These are phyloP conservation scores for Sporothrix euskadiensis DNA, from an alignment of 2,329 filamentous ascomycete genomes.

Conservation along the genomic window DNA sequence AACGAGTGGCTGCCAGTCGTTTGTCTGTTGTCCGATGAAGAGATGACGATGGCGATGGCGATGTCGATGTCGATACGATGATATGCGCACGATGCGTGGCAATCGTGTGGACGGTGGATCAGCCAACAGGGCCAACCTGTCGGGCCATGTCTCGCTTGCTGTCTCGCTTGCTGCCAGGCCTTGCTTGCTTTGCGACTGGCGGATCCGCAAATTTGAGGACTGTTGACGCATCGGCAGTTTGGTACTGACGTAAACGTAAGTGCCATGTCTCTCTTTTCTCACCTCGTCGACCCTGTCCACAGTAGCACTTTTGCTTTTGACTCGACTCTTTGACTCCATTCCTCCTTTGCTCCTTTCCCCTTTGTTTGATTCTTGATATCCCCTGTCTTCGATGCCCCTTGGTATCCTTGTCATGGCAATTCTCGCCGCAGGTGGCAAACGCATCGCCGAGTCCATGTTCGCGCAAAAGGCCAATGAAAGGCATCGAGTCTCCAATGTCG, in stretches of 20 bases:
- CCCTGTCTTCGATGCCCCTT: not conserved
- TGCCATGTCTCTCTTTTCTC: not conserved
- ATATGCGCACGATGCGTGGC: not conserved
- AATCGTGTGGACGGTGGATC: not conserved
- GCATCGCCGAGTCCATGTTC: not conserved
- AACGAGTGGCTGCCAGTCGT: not conserved
- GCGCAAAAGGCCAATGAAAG: not conserved
- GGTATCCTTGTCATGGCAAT: not conserved
- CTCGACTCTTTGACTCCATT: not conserved
- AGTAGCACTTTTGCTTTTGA: not conserved
- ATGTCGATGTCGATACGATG: conserved; percentile 3
- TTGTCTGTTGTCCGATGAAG: not conserved
- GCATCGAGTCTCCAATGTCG: not conserved
- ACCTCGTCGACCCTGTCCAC: no score
- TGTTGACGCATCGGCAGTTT: not conserved
- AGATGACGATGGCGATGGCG: not conserved
- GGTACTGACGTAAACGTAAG: conserved; percentile 3
- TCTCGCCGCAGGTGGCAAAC: not conserved
- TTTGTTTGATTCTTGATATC: not conserved
- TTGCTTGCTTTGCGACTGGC: not conserved
- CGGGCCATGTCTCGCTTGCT: not conserved
- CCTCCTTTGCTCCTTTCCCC: not conserved
- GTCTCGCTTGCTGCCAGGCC: not conserved
- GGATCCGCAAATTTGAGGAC: not conserved
- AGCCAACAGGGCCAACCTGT: not conserved